phyloP scores from a whole-genome alignment of 140 eudicot species.

The Flaveria floridana region DNA sequence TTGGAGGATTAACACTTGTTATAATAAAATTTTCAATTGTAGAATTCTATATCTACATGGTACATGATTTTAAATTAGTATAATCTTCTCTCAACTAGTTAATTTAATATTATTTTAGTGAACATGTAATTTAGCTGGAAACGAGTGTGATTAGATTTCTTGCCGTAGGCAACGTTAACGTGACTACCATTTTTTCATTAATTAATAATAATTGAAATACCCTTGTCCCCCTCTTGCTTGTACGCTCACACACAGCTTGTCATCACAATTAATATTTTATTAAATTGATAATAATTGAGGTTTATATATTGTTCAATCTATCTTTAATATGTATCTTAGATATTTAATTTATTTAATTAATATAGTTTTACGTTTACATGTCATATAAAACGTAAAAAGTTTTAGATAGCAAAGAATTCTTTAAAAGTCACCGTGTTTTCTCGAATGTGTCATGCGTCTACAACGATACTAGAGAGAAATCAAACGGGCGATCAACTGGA shows the following conservation, averaged over 20 bases:
- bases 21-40: no score
- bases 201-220: neutral
- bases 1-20: no score
- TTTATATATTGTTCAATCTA: neutral
- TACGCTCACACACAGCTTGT: slow-evolving; percentile 30
- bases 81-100: no score
- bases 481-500: no score
- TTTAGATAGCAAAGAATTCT: neutral
- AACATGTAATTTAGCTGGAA: neutral
- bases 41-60: no score
- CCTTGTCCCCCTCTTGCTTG: slow-evolving; percentile 20
- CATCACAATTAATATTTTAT: neutral
- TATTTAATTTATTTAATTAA: neutral
- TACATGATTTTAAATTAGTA: no score
- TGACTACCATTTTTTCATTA: slow-evolving; percentile 26
- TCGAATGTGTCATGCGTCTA: no score
- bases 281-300: neutral
- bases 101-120: neutral
- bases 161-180: slow-evolving; percentile 48
- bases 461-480: no score
- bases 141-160: neutral
- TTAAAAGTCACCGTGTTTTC: no score
- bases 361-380: neutral
- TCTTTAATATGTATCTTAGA: neutral
- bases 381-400: neutral